phyloP scores from a whole-genome alignment of 1,139 yeast species.

The Meyerozyma guilliermondii region DNA sequence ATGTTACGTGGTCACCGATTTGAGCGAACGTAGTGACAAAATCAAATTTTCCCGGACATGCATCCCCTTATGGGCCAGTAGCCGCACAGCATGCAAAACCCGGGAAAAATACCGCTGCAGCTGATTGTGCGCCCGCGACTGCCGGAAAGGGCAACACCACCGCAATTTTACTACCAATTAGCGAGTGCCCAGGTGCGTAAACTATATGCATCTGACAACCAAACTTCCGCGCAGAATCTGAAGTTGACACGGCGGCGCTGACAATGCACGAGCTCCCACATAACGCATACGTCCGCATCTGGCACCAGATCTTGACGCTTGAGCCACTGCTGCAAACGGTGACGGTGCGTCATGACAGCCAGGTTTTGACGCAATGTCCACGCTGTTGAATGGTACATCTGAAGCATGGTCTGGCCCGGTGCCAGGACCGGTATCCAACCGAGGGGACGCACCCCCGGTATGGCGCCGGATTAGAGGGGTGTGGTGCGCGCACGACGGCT shows the following conservation, averaged over 20 bases:
- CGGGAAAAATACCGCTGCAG: background rate
- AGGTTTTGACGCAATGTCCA: too few relatives aligned
- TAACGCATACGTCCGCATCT: conserved; percentile 1
- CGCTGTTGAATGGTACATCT: too few relatives aligned
- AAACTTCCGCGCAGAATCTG: background rate
- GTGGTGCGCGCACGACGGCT: conserved; percentile 1
- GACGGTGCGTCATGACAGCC: too few relatives aligned
- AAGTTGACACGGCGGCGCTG: background rate
- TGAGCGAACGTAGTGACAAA: too few relatives aligned
- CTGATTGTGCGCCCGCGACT: background rate
- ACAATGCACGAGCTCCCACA: background rate
- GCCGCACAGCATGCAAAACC: background rate
- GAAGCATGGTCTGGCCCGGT: too few relatives aligned
- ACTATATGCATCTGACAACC: background rate
- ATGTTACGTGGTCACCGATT: too few relatives aligned
- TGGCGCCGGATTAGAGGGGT: background rate
- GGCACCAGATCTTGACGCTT: background rate
- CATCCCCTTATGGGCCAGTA: too few relatives aligned
- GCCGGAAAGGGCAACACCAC: background rate
- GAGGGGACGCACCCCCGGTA: background rate
- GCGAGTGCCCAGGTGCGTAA: background rate
- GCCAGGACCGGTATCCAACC: too few relatives aligned
- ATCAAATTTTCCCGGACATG: too few relatives aligned
- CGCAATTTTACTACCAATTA: background rate
- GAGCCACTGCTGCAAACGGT: background rate